These are phyloP conservation scores for Takakia lepidozioides DNA, from an alignment of 225 moss, liverwort and hornwort genomes.

Conservation along the genomic window DNA sequence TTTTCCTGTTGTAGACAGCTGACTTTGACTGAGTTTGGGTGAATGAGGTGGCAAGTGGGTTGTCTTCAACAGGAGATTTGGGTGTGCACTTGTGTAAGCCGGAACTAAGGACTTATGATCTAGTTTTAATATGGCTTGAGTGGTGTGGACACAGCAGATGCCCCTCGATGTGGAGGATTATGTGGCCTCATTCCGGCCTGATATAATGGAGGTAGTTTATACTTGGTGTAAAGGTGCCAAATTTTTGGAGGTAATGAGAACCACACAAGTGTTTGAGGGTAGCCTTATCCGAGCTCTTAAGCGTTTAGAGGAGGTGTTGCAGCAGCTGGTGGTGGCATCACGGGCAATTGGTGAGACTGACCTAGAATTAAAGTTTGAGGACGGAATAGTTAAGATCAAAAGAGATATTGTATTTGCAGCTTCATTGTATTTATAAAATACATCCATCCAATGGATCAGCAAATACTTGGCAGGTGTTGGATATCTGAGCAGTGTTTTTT, in stretches of 20 bases:
- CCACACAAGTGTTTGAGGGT: constrained; percentile 86
- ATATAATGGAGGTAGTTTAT: constrained; percentile 83
- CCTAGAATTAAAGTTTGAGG: constrained; percentile 76
- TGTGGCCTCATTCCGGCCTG: constrained; percentile 76
- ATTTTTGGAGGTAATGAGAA: constrained; percentile 80
- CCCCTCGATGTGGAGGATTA: constrained; percentile 77
- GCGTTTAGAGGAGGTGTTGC: constrained; percentile 85
- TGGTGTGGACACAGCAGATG: too few species aligned
- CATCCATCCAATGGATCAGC: too few species aligned
- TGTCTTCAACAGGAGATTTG: too few species aligned
- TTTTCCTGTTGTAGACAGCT: too few species aligned
- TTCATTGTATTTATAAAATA: constrained; percentile 67
- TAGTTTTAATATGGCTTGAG: too few species aligned
- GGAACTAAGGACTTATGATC: too few species aligned
- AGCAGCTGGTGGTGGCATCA: constrained; percentile 74
- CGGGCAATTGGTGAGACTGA: constrained; percentile 75
- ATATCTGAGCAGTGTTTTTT: too few species aligned
- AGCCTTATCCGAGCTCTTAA: constrained; percentile 85
- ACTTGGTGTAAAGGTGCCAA: constrained; percentile 83
- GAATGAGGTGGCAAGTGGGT: too few species aligned
- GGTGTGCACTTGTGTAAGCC: too few species aligned
- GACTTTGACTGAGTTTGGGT: too few species aligned
- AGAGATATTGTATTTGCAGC: constrained; percentile 96
- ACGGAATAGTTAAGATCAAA: constrained; percentile 66
- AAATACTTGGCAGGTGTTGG: too few species aligned